Evolutionary conservation across 371 early-diverging fungal genomes (phyloP), one percentile per base, ranked within the genome.

Genomic region (Mortierella sp.): DNA sequence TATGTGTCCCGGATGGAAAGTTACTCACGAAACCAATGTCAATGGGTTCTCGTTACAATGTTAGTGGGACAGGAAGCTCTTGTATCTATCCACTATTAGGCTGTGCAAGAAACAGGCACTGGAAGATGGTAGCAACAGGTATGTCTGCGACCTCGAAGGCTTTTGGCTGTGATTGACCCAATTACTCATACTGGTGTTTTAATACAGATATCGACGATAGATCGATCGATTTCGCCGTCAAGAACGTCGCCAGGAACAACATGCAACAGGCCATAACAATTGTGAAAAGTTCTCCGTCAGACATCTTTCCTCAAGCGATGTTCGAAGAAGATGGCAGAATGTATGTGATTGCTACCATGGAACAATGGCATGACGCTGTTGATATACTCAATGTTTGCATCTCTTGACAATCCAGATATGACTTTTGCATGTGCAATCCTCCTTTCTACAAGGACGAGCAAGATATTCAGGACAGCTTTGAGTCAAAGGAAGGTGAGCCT

Each of bases 51-150:
- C 34, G 10, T 34, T 34, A 10, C 10, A 7, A 34, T 34, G 34
- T 16, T 41, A 85, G 85, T n/a, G 88, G 88, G 44, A 85, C 83
- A 6, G 88, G 88, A 0, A 82, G 83, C 0, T 88, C 88, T 0
- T 86, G 88, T 51, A 86, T 88, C 7, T 88, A 86, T 54, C 87
- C 88, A 2, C 63, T 88, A 7, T 58, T 88, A 10, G 87, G 78
- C 16, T 82, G 81, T 46, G 39, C 44, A 5, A 59, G 76, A 7
- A 81, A 84, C 58, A 57, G 50, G 34, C 51, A 40, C n/a, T 81
- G 83, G 84, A 39, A 45, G 27, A 83, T 86, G 59, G 46, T 82
- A 7, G 87, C 80, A 10, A 78, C 83, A 21, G 86, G 83, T 82
- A 70, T 21, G 29, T 49, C 24, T 25, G 21, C 7, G 14, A 14